Base-by-base conservation (phyloP, 805 yeast genomes). In the Komagataella ulmi region DNA sequence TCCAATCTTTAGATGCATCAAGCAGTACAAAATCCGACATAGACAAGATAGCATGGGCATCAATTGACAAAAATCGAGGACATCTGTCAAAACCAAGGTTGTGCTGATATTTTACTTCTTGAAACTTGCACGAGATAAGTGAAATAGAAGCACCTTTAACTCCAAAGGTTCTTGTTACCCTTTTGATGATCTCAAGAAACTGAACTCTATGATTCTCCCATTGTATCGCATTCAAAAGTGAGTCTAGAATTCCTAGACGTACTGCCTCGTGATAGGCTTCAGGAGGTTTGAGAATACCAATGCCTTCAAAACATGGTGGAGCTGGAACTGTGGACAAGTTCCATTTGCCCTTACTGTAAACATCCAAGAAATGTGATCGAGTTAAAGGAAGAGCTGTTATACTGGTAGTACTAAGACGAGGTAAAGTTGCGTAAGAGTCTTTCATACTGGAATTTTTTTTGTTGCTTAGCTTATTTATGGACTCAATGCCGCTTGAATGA, bases 1-100 rank as follows among this genome's bases (percentile, higher is more conserved):
- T 70, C 93, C 95, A 85, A 60, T 85, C 95, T 43, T 67, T 66
- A 4, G 79, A 62, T 2, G 89, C 81, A 61, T 85, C 86, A 4
- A 72, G 60, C 6, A 85, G 56, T 3, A 79, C 67, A 51, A 85
- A 76, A 54, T 73, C 71, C 2, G 72, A 80, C 6, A 69, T 62
- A 0, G 89, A 81, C 43, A 85, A 64, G 1, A 85, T 71, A 0
- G 88, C 71, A 65, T 85, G 91, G 7, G 80, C 80, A 61, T 85
- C 93, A 48, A 85, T 63, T 6, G 88, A 80, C 2, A 80, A 65
- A 18, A 63, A 65, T 50, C 88, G 68, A 10, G 80, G 80, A 49
- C 80, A 72, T 52, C 72, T 77, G n/a, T 64, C 68, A 52, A 75
- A 64, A 4, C 72, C 73, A 43, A 81, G 65, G 6, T 75, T 69